Percentiles rank a stretch among this genome's conserved stretches.
phyloP scores from a whole-genome alignment of 2,329 filamentous ascomycete genomes.

The Colletotrichum tabaci region DNA sequence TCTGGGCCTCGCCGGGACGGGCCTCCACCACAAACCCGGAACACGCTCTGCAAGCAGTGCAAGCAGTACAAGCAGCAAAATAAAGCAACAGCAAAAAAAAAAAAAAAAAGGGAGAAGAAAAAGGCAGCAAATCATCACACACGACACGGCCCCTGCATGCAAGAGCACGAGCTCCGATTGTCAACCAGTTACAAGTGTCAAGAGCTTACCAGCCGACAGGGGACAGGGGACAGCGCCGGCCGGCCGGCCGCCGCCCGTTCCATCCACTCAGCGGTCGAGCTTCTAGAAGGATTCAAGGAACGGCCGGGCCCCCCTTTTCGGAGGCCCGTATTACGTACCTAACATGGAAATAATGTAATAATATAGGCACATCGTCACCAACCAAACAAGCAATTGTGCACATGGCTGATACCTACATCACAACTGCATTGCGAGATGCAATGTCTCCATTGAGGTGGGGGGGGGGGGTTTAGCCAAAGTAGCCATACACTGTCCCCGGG shows the following conservation, averaged over 20 bases:
- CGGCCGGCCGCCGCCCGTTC: conserved; percentile 10
- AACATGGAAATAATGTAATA: no score
- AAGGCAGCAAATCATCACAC: conserved; percentile 6
- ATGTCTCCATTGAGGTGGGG: conserved; percentile 5
- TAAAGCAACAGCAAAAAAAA: no score
- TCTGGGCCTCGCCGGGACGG: conserved; percentile 37
- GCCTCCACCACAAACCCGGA: conserved; percentile 24
- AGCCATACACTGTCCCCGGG: neutral
- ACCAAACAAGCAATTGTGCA: conserved; percentile 36
- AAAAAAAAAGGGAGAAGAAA: neutral
- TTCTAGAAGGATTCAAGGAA: conserved; percentile 34
- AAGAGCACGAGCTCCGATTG: conserved; percentile 8
- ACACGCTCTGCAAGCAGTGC: neutral
- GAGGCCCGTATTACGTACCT: no score
- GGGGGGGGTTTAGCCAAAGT: no score
- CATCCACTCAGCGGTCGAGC: conserved; percentile 34
- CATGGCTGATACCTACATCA: neutral
- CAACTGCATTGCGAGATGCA: conserved; percentile 1
- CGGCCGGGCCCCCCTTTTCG: no score
- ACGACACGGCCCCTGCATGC: conserved; percentile 7
- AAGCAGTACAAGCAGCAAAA: no score
- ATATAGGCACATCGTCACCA: conserved; percentile 23
- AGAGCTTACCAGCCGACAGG: neutral
- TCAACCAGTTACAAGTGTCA: conserved; percentile 9
- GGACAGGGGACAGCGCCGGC: conserved; percentile 19